These are phyloP conservation scores for Boletales sp. DNA, from an alignment of 768 basidiomycete species.

Conservation along the genomic window DNA sequence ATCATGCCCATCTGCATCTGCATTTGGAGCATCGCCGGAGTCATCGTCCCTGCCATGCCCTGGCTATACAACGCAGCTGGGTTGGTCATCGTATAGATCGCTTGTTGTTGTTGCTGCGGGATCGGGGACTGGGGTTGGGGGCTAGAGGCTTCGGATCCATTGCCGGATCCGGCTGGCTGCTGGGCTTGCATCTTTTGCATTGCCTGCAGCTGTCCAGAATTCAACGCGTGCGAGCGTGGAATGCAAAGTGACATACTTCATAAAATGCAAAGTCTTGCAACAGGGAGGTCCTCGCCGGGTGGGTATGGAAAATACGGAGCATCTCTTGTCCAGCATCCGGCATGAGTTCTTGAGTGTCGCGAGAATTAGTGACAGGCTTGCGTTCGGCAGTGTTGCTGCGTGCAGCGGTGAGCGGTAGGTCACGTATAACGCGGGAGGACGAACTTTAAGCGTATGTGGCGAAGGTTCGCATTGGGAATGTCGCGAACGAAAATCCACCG, in stretches of 20 bases:
- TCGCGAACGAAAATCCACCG: conserved; percentile 97
- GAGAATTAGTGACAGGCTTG: conserved; percentile 97
- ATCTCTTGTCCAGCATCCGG: conserved; percentile 97
- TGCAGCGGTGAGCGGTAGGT: conserved; percentile 10
- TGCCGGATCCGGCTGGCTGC: conserved; percentile 25
- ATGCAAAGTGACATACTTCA: conserved; percentile 50
- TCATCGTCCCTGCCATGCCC: conserved; percentile 27
- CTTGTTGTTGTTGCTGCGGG: conserved; percentile 41
- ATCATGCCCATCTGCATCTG: conserved; percentile 48
- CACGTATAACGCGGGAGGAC: conserved; percentile 5
- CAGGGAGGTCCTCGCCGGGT: conserved; percentile 89
- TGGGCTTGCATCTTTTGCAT: conserved; percentile 63
- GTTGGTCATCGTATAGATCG: conserved; percentile 42
- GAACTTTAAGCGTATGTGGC: conserved; percentile 86
- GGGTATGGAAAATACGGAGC: conserved; percentile 91
- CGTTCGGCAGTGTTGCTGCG: conserved; percentile 92
- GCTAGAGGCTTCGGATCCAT: conserved; percentile 26
- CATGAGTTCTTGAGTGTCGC: conserved; percentile 95
- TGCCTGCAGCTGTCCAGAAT: conserved; percentile 61
- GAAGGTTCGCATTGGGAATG: conserved; percentile 83
- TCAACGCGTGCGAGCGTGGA: conserved; percentile 3
- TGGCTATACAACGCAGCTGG: conserved; percentile 41
- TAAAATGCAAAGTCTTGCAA: conserved; percentile 93
- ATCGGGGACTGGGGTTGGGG: conserved; percentile 39
- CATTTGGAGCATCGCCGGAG: conserved; percentile 40